A percentile compares a stretch with the other conserved stretches of the same genome.
Evolutionary conservation across 2,329 filamentous ascomycete species (phyloP).

Genomic region (Penicillium sp.): DNA sequence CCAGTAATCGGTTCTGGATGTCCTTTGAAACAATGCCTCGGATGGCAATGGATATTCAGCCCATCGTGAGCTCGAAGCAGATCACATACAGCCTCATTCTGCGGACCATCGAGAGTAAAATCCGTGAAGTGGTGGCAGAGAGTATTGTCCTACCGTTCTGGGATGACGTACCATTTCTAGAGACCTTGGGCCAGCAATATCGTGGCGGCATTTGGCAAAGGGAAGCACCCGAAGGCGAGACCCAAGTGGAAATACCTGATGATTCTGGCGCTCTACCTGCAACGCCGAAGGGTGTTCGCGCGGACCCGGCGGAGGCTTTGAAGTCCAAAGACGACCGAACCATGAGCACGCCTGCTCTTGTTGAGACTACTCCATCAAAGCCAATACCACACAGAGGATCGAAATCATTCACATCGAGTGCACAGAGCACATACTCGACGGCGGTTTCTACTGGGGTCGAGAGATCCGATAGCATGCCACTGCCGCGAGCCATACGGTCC

Average conservation of each 20-base stretch:
- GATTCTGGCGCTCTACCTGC: conserved; percentile 25
- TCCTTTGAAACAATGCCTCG: conserved; percentile 91
- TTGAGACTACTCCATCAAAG: conserved; percentile 20
- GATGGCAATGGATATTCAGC: conserved; percentile 89
- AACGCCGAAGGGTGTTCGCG: conserved; percentile 15
- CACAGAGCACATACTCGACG: conserved; percentile 16
- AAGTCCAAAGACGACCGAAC: conserved; percentile 33
- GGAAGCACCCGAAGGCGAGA: conserved; percentile 40
- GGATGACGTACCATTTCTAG: conserved; percentile 90
- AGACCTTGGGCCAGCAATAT: conserved; percentile 69
- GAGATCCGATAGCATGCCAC: conserved; percentile 37
- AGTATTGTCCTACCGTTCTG: conserved; percentile 88
- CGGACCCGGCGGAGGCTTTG: conserved; percentile 24
- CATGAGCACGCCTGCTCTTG: conserved; percentile 31
- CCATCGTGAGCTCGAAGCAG: conserved; percentile 88
- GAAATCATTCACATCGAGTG: conserved; percentile 22
- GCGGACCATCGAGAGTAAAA: conserved; percentile 86
- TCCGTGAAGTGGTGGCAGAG: conserved; percentile 89
- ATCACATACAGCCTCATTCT: conserved; percentile 92
- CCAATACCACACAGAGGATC: conserved; percentile 28
- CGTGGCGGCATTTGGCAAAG: conserved; percentile 75
- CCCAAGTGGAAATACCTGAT: conserved; percentile 35
- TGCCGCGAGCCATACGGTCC: conserved; percentile 55
- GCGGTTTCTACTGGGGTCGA: conserved; percentile 29
- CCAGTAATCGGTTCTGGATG: conserved; percentile 94